These are phyloP conservation scores for Lasiosphaeria ovina DNA, from an alignment of 495 filamentous ascomycete species.

Conservation along the genomic window DNA sequence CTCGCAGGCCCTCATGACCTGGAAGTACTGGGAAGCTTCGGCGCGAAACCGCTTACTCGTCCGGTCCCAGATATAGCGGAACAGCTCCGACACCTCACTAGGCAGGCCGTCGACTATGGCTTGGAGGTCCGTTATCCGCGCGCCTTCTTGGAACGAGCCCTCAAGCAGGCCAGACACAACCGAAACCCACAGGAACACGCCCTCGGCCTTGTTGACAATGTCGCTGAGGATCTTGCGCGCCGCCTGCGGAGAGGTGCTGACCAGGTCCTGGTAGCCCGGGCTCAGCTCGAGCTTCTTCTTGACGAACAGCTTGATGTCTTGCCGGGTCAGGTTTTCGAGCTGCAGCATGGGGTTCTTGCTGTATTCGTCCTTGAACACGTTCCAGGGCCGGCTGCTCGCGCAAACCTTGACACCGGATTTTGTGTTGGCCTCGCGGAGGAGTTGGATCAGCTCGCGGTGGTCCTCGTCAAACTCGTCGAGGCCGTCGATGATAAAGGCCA, in stretches of 20 bases:
- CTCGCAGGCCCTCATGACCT: not conserved
- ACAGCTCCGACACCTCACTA: not conserved
- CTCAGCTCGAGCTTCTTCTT: not conserved
- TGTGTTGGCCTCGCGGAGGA: not conserved
- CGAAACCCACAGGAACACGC: slow-evolving; percentile 17
- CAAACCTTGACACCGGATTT: slow-evolving; percentile 9
- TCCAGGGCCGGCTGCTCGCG: slow-evolving; percentile 14
- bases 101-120: not conserved
- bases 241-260: not conserved
- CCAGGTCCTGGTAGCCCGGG: not conserved
- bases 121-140: not conserved
- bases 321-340: slow-evolving; percentile 10
- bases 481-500: slow-evolving; percentile 13
- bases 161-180: slow-evolving; percentile 2
- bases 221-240: not conserved
- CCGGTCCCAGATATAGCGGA: not conserved
- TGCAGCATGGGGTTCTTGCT: not conserved
- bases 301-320: slow-evolving; percentile 7
- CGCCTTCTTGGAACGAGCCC: not conserved
- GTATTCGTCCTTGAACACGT: slow-evolving; percentile 11
- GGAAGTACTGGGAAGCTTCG: not conserved
- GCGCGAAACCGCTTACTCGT: not conserved
- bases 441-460: not conserved
- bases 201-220: slow-evolving; percentile 4
- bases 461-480: slow-evolving; percentile 15